Percentiles rank a stretch among this genome's conserved stretches.
Conservation (phyloP, 345 rosid species). For the Aurinia saxatilis region DNA sequence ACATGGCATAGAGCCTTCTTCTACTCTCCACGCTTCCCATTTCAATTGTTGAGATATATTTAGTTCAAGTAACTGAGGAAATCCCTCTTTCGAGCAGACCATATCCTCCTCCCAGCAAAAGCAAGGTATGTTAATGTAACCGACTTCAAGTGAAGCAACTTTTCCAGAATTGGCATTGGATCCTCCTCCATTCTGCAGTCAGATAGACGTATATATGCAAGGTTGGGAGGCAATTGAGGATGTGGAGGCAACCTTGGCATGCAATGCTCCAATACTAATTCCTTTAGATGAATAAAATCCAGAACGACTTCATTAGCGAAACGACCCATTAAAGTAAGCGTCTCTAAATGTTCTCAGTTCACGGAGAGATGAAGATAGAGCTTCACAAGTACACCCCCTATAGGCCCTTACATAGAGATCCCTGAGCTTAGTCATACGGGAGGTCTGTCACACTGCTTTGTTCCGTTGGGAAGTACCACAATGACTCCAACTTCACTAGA, state of each 20-base stretch:
- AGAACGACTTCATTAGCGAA: too few relatives aligned
- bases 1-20: slow-evolving; percentile 26
- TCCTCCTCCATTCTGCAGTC: too few relatives aligned
- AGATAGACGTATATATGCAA: too few relatives aligned
- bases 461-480: neutral
- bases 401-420: neutral
- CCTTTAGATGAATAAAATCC: too few relatives aligned
- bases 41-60: neutral
- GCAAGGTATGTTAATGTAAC: neutral
- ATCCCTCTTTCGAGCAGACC: neutral
- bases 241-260: slow-evolving; percentile 16
- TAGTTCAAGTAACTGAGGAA: neutral
- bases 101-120: slow-evolving; percentile 22
- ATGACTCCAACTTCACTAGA: neutral
- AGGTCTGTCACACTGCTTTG: neutral
- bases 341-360: neutral
- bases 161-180: slow-evolving; percentile 38
- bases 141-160: slow-evolving; percentile 20
- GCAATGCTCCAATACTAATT: too few relatives aligned
- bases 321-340: too few relatives aligned
- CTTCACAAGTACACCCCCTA: neutral
- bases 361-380: slow-evolving; percentile 5
- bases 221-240: slow-evolving; percentile 23
- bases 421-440: neutral
- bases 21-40: slow-evolving; percentile 19